phyloP scores from a whole-genome alignment of 2,329 filamentous ascomycete genomes.

The Fusarium globosum region DNA sequence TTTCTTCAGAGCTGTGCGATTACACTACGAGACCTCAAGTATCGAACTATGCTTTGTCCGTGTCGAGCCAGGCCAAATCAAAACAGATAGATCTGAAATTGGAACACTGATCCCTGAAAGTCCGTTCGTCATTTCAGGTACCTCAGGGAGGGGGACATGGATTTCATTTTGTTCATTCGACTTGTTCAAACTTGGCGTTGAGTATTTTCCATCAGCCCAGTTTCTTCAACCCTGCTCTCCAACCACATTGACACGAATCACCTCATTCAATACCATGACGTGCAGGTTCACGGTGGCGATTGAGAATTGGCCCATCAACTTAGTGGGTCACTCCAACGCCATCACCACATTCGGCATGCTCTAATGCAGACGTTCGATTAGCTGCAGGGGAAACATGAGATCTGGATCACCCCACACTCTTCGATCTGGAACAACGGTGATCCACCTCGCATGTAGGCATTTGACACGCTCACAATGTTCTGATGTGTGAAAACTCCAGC shows the following conservation, averaged over 20 bases:
- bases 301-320: conserved; percentile 3
- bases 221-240: conserved; percentile 10
- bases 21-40: neutral
- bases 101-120: neutral
- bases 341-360: conserved; percentile 24
- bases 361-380: conserved; percentile 34
- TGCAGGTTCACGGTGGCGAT: neutral
- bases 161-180: neutral
- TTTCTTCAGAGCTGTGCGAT: conserved; percentile 19
- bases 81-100: neutral
- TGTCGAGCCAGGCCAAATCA: conserved; percentile 2
- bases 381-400: conserved; percentile 35
- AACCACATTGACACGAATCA: neutral
- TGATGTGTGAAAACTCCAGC: neutral
- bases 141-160: neutral
- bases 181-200: neutral
- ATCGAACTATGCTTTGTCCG: neutral
- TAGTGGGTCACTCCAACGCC: conserved; percentile 20
- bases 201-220: conserved; percentile 7
- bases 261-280: neutral
- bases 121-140: neutral
- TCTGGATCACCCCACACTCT: conserved; percentile 41
- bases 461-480: neutral
- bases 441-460: conserved; percentile 31
- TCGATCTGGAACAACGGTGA: conserved; percentile 32